Conservation (phyloP, 2,329 filamentous ascomycete genomes). For the Trichoderma harzianum region DNA sequence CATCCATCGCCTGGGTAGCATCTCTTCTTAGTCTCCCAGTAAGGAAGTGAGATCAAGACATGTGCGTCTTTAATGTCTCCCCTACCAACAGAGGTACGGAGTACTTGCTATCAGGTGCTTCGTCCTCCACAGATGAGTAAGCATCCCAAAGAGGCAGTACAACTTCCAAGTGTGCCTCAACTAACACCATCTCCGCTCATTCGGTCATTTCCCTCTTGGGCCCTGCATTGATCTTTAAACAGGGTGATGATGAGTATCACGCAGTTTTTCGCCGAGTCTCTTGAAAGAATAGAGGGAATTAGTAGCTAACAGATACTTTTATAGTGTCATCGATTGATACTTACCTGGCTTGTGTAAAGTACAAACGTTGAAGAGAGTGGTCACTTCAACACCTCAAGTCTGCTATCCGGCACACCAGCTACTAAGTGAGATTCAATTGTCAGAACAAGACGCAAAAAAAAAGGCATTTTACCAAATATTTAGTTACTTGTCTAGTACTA, state of each 20-base stretch:
- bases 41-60: not conserved
- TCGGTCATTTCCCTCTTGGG: not conserved
- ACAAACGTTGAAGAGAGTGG: too few species aligned
- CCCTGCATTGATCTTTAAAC: not conserved
- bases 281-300: not conserved
- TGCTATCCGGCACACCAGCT: not conserved
- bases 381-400: not conserved
- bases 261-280: not conserved
- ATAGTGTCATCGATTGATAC: not conserved
- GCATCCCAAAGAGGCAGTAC: not conserved
- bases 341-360: not conserved
- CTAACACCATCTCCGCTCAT: not conserved
- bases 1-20: not conserved
- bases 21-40: not conserved
- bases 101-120: not conserved
- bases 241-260: not conserved
- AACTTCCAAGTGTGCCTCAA: not conserved
- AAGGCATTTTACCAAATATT: not conserved
- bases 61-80: not conserved
- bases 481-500: not conserved
- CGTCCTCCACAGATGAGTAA: not conserved
- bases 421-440: not conserved
- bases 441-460: not conserved
- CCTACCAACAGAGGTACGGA: not conserved
- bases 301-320: too few species aligned